phyloP scores from a whole-genome alignment of 768 basidiomycete genomes.

The Phaffia tasmanica region DNA sequence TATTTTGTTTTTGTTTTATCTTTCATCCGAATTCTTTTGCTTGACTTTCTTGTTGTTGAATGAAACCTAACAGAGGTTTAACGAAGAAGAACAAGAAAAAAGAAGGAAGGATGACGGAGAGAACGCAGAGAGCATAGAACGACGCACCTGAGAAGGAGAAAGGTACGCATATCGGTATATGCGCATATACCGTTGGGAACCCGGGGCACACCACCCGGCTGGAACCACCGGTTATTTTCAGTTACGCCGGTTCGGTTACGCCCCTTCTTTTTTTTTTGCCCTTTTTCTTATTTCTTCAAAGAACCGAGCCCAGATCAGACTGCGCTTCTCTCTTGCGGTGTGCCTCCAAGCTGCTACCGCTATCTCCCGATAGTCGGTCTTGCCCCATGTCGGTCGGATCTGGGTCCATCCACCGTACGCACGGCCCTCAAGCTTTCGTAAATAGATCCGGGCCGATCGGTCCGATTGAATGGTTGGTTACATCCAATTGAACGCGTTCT shows the following conservation, averaged over 20 bases:
- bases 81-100: not conserved
- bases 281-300: not conserved
- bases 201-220: constrained; percentile 10
- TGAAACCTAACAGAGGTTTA: not conserved
- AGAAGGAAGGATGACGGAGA: not conserved
- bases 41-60: not conserved
- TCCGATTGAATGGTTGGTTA: too few relatives aligned
- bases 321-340: too few relatives aligned
- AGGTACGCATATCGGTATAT: constrained; percentile 6
- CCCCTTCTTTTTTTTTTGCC: not conserved
- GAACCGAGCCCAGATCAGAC: not conserved
- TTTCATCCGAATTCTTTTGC: constrained; percentile 16
- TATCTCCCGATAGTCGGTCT: too few relatives aligned
- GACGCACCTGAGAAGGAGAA: not conserved
- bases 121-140: not conserved
- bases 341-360: too few relatives aligned
- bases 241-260: not conserved
- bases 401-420: too few relatives aligned
- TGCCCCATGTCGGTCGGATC: too few relatives aligned
- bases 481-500: too few relatives aligned
- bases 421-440: too few relatives aligned
- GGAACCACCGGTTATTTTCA: not conserved
- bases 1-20: too few relatives aligned
- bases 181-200: constrained; percentile 17
- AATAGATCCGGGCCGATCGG: too few relatives aligned